Evolutionary conservation across 1,139 yeast genomes (phyloP), one percentile per base, ranked within the genome.

Genomic region (Lodderomyces orthopsilosis): DNA sequence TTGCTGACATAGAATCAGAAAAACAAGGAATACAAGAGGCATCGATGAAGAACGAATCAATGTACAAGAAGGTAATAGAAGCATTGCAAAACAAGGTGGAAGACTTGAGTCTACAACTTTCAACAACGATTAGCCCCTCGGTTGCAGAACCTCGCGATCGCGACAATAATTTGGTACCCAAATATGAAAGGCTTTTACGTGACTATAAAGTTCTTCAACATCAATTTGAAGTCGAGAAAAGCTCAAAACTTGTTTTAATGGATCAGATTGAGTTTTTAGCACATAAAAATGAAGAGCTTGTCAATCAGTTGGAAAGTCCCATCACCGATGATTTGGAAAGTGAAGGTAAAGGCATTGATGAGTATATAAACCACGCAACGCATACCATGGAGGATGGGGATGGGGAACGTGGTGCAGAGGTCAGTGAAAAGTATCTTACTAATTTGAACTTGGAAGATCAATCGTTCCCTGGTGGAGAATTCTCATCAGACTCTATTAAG

Each of bases 261-360:
- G 82, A 77, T 51, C 82, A 79, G 59, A 65, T 79, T 37, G 84
- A 79, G 53, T 63, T 62, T 52, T 62, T 77, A 49, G 66, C 75
- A 35, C 66, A 65, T 44, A 71, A 74, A 50, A 69, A 67, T 46
- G 64, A 63, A 32, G 49, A 43, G 27, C 41, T 61, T 64, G 35
- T 55, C 44, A 34, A 53, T 42, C 50, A 46, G 35, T 32, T 46
- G 34, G 34, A 30, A 33, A 36, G 26, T 35, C 40, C 45, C 7
- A 17, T 35, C 13, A 24, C 42, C 34, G 41, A 41, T 35, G 35
- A 45, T 30, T 15, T 30, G n/a, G 34, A 14, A 9, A 30, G 34
- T 15, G 34, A 30, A 15, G 34, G n/a, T 32, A 46, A 43, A 18
- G 39, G 38, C 10, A 41, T 47, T 21, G 32, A 33, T 17, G 46